phyloP scores from a whole-genome alignment of 2,329 filamentous ascomycete genomes.

The Trichoderma sp. region DNA sequence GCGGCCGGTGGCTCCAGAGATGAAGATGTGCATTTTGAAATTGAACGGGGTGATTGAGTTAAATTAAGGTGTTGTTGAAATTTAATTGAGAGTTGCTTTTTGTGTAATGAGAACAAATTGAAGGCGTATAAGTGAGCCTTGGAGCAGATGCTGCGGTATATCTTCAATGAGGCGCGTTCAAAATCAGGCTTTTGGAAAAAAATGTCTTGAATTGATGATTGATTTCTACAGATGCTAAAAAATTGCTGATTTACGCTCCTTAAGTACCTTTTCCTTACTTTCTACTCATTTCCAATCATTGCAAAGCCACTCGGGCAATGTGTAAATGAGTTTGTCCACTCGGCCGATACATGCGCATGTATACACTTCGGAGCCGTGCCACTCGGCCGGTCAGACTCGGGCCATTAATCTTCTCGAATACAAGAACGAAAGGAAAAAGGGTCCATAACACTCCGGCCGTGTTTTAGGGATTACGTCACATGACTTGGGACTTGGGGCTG shows the following conservation, averaged over 20 bases:
- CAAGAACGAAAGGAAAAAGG: no score
- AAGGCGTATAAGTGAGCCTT: background rate
- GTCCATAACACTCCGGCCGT: background rate
- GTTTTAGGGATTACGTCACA: background rate
- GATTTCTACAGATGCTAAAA: background rate
- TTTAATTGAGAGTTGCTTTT: background rate
- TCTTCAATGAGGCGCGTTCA: background rate
- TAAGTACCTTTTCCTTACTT: background rate
- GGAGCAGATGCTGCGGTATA: background rate
- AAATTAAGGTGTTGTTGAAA: background rate
- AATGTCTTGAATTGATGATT: background rate
- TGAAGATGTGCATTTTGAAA: constrained; percentile 48
- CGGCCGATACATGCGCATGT: constrained; percentile 34
- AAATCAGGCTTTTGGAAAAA: background rate
- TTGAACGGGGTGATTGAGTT: background rate
- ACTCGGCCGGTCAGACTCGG: constrained; percentile 12
- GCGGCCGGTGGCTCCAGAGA: constrained; percentile 53
- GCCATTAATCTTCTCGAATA: no score
- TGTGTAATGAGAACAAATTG: background rate
- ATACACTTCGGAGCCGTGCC: constrained; percentile 30
- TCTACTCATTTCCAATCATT: background rate
- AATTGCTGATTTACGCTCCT: background rate
- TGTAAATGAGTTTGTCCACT: constrained; percentile 25
- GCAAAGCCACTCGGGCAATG: background rate
- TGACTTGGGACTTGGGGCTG: background rate